Evolutionary conservation across 169 alveolate species (phyloP).

Genomic region (Eimeria zaria): DNA sequence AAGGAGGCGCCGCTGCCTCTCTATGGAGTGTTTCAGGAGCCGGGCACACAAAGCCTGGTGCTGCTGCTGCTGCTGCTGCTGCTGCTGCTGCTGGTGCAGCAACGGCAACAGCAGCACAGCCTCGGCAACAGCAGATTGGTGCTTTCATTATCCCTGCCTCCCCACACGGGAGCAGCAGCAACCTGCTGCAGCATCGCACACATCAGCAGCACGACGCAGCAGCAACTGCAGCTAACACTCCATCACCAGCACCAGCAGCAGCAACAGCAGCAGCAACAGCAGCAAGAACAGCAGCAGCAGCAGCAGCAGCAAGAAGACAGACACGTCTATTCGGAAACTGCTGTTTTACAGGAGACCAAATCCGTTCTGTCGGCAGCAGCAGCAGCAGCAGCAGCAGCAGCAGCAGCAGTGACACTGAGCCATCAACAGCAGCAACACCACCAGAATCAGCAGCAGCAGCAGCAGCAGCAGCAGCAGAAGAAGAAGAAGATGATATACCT

Average conservation of each 20-base stretch:
- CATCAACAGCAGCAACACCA: no score
- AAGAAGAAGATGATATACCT: background rate
- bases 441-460: conserved; percentile 32
- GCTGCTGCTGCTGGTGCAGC: no score
- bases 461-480: conserved; percentile 27
- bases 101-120: no score
- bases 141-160: no score
- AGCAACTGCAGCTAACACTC: no score
- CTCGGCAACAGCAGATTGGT: no score
- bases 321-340: no score
- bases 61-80: conserved; percentile 37
- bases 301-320: conserved; percentile 7
- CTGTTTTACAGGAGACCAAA: no score
- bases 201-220: background rate
- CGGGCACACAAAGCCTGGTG: conserved; percentile 34
- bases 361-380: background rate
- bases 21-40: conserved; percentile 44
- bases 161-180: no score
- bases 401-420: background rate
- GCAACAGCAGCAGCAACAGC: conserved; percentile 11
- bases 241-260: no score
- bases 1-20: conserved; percentile 37
- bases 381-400: conserved; percentile 30
- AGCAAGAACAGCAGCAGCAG: conserved; percentile 14
- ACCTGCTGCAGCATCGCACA: no score